Evolutionary conservation across 345 rosid genomes (phyloP), one percentile per base, ranked within the genome.

Genomic region (Salix suchowensis): DNA sequence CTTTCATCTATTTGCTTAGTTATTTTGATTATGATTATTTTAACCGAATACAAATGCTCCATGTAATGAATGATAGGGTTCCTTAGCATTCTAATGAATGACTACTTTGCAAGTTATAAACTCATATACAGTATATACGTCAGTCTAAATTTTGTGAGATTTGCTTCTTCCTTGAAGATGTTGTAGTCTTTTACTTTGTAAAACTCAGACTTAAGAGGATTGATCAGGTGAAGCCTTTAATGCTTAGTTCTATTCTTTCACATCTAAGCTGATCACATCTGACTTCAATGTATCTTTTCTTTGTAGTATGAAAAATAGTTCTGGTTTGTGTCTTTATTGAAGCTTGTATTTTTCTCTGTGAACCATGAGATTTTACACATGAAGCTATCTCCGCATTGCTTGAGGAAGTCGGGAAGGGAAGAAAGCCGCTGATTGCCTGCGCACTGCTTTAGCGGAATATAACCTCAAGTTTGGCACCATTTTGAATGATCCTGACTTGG

Each of bases 401-500:
- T 80, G 88, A 78, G 81, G 78, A 81, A 92, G 97, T 54, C 94
- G 96, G 54, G 94, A 96, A 87, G 95, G 95, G 73, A 89, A 86
- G 83, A 91, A 88, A 77, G 94, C 96, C 58, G 91, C 93, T 36
- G 96, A 92, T 71, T 90, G 98, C 80, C 86, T 92, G 18, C 89
- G 99, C 36, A 83, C 82, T 70, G 97, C 97, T 76, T 89, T 96
- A 76, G 86, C 88, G 86, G 92, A 93, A n/a, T 93, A 90, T 81
- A 84, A 89, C 85, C 96, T 96, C 64, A 93, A 96, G 77, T 96
- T 93, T 74, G 91, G 94, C 65, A 96, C 97, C 67, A 90, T 96
- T 77, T 86, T 96, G 68, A 92, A 96, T 74, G 98, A 96, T 85
- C 99, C 98, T 74, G 99, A 93, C 77, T 82, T 96, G 87, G 94